Conservation (phyloP, 2,329 filamentous ascomycete species). For the Claviceps sp. region DNA sequence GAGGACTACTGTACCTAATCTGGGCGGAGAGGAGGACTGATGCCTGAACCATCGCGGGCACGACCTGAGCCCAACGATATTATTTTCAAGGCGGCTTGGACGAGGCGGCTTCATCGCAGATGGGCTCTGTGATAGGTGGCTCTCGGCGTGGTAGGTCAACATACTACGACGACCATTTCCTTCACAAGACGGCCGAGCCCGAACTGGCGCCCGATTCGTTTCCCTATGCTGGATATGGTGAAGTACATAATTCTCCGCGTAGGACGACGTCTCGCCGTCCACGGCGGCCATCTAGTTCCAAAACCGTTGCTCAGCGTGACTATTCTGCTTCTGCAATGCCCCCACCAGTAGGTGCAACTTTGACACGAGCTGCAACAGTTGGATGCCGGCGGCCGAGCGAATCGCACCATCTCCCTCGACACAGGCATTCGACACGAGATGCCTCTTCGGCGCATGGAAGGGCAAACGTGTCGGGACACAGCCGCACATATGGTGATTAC, state of each 20-base stretch:
- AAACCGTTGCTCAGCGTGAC: constrained; percentile 16
- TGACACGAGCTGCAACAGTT: constrained; percentile 16
- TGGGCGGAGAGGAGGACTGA: neutral
- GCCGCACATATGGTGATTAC: constrained; percentile 1
- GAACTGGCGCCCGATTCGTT: constrained; percentile 12
- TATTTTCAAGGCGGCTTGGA: constrained; percentile 12
- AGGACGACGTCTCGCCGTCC: constrained; percentile 14
- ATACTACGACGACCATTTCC: constrained; percentile 10
- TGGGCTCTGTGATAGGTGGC: constrained; percentile 17
- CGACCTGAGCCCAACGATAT: constrained; percentile 12
- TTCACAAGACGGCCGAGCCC: constrained; percentile 8
- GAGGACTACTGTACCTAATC: constrained; percentile 1
- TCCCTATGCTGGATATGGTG: constrained; percentile 15
- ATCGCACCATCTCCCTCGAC: neutral
- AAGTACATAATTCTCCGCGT: constrained; percentile 20
- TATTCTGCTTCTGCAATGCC: constrained; percentile 13
- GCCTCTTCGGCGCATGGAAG: constrained; percentile 7
- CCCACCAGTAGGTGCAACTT: constrained; percentile 10
- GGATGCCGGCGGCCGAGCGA: constrained; percentile 17
- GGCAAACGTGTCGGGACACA: constrained; percentile 1
- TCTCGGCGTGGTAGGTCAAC: constrained; percentile 15
- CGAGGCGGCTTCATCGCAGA: constrained; percentile 17
- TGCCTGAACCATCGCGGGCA: constrained; percentile 1
- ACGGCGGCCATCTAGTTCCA: constrained; percentile 9
- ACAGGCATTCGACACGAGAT: constrained; percentile 8